Evolutionary conservation across 192 early-diverging fungal species (phyloP), one percentile per base, ranked within the genome.

Genomic region (Umbelopsis vinacea): DNA sequence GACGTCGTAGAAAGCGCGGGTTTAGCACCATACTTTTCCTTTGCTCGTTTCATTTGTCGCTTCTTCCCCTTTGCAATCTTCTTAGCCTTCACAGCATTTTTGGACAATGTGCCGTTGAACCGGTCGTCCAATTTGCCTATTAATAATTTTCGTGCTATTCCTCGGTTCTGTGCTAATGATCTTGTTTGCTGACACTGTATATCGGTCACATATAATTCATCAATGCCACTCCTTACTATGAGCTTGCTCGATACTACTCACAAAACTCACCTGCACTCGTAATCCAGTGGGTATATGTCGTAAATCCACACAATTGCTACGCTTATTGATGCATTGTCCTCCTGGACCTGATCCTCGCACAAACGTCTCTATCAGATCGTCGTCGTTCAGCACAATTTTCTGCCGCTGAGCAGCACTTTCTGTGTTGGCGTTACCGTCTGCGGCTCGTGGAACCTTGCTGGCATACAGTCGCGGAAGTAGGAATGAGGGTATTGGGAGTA

Each of bases 281-380:
- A 89, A 88, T 23, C 86, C 87, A 0, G 92, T 94, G 15, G 92
- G 91, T 35, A 82, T 81, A 82, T 94, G 92, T 47, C 82, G 76
- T 8, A 94, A 78, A 69, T 92, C 88, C 2, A 92, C 91, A 67
- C 92, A 92, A 57, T 82, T 90, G 57, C 85, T 88, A 6, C 90
- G 88, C 68, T 92, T 94, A 80, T 94, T 94, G 47, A 94, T 85
- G 72, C 91, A 91, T 72, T 94, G 92, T 0, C 92, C 92, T 38
- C 92, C 92, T 60, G 89, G 90, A 22, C 92, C 92, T 53, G 90
- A 89, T 7, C 92, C 92, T 17, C 89, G 90, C 46, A 92, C 85
- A 75, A 92, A 91, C 11, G 84, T 88, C 69, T 94, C 92, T 37
- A 87, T 83, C n/a, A 94, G 81, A 46, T 94, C 91, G 2, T 85